Percentiles rank a stretch among this genome's conserved stretches.
Evolutionary conservation across 495 filamentous ascomycete species (phyloP).

Genomic region (Neurospora discreta): DNA sequence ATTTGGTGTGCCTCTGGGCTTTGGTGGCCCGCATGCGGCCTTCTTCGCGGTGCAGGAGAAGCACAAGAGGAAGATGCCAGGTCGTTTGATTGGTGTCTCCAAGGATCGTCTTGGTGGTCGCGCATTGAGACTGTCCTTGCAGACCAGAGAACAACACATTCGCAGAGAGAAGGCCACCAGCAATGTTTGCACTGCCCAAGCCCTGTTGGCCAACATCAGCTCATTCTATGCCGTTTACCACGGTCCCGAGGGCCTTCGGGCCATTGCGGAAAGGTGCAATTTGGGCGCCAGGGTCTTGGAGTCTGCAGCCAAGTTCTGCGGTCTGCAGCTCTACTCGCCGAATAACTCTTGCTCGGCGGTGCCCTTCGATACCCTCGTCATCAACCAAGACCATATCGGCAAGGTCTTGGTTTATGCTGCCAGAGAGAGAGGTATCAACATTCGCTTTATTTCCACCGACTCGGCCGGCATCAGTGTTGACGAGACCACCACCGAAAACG

Average conservation of each 20-base stretch:
- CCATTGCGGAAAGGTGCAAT: constrained; percentile 71
- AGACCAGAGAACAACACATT: constrained; percentile 97
- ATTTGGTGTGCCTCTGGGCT: constrained; percentile 89
- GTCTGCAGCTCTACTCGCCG: constrained; percentile 46
- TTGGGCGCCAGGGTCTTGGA: constrained; percentile 61
- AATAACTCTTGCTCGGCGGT: constrained; percentile 44
- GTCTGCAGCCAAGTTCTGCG: constrained; percentile 51
- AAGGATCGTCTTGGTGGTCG: constrained; percentile 79
- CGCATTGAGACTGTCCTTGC: constrained; percentile 80
- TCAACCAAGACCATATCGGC: constrained; percentile 31
- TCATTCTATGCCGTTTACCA: constrained; percentile 98
- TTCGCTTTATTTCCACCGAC: constrained; percentile 14
- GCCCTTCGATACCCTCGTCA: constrained; percentile 73
- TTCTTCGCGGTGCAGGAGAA: constrained; percentile 93
- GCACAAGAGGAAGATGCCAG: constrained; percentile 93
- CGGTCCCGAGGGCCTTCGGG: constrained; percentile 73
- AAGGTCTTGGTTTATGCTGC: constrained; percentile 2
- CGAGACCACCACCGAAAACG: constrained; percentile 25
- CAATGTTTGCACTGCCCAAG: constrained; percentile 97
- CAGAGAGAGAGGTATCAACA: constrained; percentile 10
- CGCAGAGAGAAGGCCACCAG: constrained; percentile 95
- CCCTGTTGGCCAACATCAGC: constrained; percentile 91
- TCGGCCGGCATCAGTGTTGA: constrained; percentile 31
- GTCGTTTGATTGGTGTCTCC: constrained; percentile 83
- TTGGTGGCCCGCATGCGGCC: constrained; percentile 90